Evolutionary conservation across 768 basidiomycete species (phyloP).

Genomic region (Fomitopsis pulvina): DNA sequence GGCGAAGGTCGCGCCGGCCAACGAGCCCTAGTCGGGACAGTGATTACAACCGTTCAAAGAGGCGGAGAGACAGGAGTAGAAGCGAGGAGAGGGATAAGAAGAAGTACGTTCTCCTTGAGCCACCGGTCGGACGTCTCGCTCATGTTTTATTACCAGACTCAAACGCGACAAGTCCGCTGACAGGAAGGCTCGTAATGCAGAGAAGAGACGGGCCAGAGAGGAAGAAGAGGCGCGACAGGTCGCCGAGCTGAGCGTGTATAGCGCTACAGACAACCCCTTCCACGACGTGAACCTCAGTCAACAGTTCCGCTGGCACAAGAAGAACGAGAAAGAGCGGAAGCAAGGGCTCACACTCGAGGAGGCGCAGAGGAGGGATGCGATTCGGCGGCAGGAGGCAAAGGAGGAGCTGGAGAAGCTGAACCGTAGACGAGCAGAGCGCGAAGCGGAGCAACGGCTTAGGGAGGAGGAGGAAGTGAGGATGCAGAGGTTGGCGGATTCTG

Average conservation of each 20-base stretch:
- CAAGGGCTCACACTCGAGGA: slow-evolving; percentile 76
- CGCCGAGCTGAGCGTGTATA: slow-evolving; percentile 94
- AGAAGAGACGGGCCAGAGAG: slow-evolving; percentile 76
- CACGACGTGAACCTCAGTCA: slow-evolving; percentile 95
- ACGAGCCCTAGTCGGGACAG: slow-evolving; percentile 26
- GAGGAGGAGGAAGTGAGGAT: slow-evolving; percentile 92
- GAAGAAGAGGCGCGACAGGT: slow-evolving; percentile 90
- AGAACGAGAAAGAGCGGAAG: slow-evolving; percentile 93
- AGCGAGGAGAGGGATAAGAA: slow-evolving; percentile 36
- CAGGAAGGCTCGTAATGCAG: slow-evolving; percentile 75
- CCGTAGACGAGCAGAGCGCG: slow-evolving; percentile 83
- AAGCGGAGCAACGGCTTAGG: slow-evolving; percentile 78
- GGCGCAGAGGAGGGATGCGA: slow-evolving; percentile 68
- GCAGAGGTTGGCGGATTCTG: slow-evolving; percentile 86
- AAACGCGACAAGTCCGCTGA: slow-evolving; percentile 88
- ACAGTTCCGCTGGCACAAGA: slow-evolving; percentile 99
- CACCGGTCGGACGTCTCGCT: neutral
- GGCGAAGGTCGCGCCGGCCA: slow-evolving; percentile 17
- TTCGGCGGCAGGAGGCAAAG: slow-evolving; percentile 84
- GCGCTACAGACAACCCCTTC: slow-evolving; percentile 95
- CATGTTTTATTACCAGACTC: slow-evolving; percentile 38
- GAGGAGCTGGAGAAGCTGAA: slow-evolving; percentile 93
- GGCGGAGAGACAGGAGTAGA: slow-evolving; percentile 20
- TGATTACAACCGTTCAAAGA: slow-evolving; percentile 20
- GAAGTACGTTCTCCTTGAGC: slow-evolving; percentile 32